phyloP scores from a whole-genome alignment of 129 eudicot genomes.

The Daucus carota region DNA sequence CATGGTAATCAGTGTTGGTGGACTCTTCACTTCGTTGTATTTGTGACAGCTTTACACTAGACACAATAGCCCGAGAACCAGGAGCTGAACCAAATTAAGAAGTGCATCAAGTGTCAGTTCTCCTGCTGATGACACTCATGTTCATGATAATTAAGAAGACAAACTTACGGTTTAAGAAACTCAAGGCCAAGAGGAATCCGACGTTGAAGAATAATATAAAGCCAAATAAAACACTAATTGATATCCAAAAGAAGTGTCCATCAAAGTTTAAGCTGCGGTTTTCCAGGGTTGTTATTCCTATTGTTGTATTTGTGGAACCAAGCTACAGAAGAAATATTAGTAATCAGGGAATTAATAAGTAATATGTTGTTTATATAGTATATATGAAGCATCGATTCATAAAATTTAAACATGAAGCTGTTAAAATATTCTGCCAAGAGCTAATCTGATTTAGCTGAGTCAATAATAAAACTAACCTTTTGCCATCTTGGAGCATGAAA shows the following conservation, averaged over 20 bases:
- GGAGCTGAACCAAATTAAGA: not conserved
- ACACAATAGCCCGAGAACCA: constrained; percentile 6
- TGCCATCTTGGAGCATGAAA: constrained; percentile 6
- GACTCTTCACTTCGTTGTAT: constrained; percentile 1
- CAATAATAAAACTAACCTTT: not conserved
- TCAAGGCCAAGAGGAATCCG: not conserved
- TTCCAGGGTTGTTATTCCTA: not conserved
- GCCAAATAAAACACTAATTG: not conserved
- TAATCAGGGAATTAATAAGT: not conserved
- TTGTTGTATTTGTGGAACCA: not conserved
- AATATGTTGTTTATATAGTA: not conserved
- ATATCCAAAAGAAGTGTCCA: not conserved
- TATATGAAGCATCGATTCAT: not conserved
- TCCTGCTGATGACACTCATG: not conserved
- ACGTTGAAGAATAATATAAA: constrained; percentile 3
- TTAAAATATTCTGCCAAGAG: not conserved
- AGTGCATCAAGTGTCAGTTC: not conserved
- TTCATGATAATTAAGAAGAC: not conserved
- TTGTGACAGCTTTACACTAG: constrained; percentile 3
- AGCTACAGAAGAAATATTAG: not conserved
- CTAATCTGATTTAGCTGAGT: not conserved
- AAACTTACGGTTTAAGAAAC: constrained; percentile 1
- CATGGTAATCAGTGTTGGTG: not conserved
- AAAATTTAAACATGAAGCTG: not conserved
- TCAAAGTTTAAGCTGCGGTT: constrained; percentile 1